Conservation (phyloP, 768 basidiomycete genomes). For the Naematelia encephala region DNA sequence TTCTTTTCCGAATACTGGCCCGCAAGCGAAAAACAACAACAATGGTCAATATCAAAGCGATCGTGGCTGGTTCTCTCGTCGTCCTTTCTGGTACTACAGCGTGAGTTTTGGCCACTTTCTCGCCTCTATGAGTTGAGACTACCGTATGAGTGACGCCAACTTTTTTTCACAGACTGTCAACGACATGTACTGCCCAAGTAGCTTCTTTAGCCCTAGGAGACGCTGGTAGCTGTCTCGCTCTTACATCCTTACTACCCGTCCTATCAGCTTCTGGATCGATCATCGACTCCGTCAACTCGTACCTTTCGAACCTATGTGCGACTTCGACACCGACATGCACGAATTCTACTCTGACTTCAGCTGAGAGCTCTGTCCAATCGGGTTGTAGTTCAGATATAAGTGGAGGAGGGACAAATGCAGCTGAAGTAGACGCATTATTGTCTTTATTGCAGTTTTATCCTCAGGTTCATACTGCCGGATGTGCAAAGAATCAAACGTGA, state of each 20-base stretch:
- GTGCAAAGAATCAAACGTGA: slow-evolving; percentile 45
- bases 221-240: slow-evolving; percentile 38
- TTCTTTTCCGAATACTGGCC: too few relatives aligned
- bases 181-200: slow-evolving; percentile 28
- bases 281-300: slow-evolving; percentile 38
- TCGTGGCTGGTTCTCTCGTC: not conserved
- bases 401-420: slow-evolving; percentile 28
- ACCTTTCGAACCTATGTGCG: slow-evolving; percentile 40
- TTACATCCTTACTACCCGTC: slow-evolving; percentile 32
- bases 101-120: not conserved
- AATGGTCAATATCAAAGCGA: not conserved
- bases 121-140: not conserved
- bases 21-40: not conserved
- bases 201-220: slow-evolving; percentile 32
- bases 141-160: not conserved
- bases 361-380: slow-evolving; percentile 26
- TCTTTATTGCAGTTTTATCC: slow-evolving; percentile 34
- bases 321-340: slow-evolving; percentile 33
- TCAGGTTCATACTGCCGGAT: slow-evolving; percentile 41
- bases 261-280: slow-evolving; percentile 32
- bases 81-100: not conserved
- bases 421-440: slow-evolving; percentile 30
- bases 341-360: slow-evolving; percentile 35
- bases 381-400: slow-evolving; percentile 37
- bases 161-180: not conserved